These are phyloP conservation scores for Dactylonectria macrodidyma DNA, from an alignment of 2,329 filamentous ascomycete species.

Conservation along the genomic window DNA sequence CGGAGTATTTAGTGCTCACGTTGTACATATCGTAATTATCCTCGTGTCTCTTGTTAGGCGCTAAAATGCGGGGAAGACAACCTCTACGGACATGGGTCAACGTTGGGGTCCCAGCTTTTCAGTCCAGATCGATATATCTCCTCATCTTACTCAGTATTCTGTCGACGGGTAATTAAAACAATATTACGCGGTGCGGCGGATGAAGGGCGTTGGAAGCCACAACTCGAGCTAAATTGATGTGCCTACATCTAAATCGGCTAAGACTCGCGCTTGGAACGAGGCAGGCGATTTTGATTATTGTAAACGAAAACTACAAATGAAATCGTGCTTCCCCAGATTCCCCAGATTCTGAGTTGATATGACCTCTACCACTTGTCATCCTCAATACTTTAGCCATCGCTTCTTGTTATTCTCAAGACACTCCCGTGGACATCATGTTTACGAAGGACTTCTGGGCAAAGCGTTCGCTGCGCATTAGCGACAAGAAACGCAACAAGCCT, in stretches of 20 bases:
- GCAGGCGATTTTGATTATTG: not conserved
- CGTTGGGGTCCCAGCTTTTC: not conserved
- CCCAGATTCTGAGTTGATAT: not conserved
- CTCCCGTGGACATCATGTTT: not conserved
- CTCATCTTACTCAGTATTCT: not conserved
- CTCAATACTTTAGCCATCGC: not conserved
- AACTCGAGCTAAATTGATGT: not conserved
- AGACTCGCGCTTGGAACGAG: not conserved
- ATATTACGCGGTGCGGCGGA: not conserved
- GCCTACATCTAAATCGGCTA: not conserved
- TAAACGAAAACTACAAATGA: not conserved
- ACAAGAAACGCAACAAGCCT: constrained; percentile 30
- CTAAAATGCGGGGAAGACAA: not conserved
- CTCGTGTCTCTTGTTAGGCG: not conserved
- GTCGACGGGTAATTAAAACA: not conserved
- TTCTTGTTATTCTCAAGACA: not conserved
- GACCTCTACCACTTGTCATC: not conserved
- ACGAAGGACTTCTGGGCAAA: not conserved
- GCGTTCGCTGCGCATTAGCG: not conserved
- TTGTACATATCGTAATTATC: not conserved
- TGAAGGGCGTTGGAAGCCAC: not conserved
- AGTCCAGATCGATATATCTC: not conserved
- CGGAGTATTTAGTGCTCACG: not conserved
- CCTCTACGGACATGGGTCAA: not conserved
- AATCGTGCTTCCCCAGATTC: not conserved